phyloP scores from a whole-genome alignment of 768 basidiomycete species.

The Tylopilus rubrobrunneus region DNA sequence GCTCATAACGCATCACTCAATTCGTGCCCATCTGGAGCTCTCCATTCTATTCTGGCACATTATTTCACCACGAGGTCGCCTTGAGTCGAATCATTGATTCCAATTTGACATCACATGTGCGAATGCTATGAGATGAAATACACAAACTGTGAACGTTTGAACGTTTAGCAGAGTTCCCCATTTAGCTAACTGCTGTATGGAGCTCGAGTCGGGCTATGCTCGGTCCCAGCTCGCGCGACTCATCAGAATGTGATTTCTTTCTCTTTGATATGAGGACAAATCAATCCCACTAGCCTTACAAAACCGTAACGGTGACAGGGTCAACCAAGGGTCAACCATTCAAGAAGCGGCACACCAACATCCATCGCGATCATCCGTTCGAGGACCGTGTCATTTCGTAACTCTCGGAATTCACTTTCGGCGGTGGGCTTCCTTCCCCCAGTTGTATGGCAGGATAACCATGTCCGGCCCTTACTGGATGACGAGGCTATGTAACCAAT shows the following conservation, averaged over 20 bases:
- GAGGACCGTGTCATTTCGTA: constrained; percentile 11
- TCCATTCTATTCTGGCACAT: neutral
- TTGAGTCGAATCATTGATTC: neutral
- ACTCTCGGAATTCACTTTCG: constrained; percentile 13
- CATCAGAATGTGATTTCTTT: constrained; percentile 9
- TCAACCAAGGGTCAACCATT: constrained; percentile 20
- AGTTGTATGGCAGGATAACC: constrained; percentile 8
- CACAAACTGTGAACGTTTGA: neutral
- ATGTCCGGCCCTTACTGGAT: constrained; percentile 28
- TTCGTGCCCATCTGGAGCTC: neutral
- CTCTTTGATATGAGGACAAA: neutral
- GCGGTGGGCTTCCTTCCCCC: constrained; percentile 12
- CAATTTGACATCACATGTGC: neutral
- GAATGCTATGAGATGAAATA: constrained; percentile 5
- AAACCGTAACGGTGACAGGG: constrained; percentile 23
- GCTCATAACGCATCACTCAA: neutral
- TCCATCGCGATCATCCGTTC: constrained; percentile 19
- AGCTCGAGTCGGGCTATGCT: neutral
- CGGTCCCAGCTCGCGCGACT: constrained; percentile 5
- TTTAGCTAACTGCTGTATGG: constrained; percentile 3
- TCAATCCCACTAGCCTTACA: constrained; percentile 10
- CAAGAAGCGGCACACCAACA: constrained; percentile 13
- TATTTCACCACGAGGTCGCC: neutral
- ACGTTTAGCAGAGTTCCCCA: constrained; percentile 3
- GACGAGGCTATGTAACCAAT: constrained; percentile 26